Evolutionary conservation across 108 stramenopile genomes (phyloP).

Genomic region (Ochromonas danica): DNA sequence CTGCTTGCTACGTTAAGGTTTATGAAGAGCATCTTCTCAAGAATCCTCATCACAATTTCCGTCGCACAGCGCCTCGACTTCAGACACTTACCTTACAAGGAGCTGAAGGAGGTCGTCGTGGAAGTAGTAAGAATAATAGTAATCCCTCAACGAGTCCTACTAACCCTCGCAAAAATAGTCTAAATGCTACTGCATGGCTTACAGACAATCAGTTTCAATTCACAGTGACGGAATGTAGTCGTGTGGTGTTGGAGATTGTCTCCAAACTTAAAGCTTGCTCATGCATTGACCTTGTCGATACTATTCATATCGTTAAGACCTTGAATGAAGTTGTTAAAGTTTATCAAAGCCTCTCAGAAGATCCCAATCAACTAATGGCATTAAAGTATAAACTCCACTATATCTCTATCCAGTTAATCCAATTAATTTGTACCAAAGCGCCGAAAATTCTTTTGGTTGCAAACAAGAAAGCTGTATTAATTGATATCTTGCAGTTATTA

Average conservation of each 20-base stretch:
- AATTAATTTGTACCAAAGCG: neutral
- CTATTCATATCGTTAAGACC: no score
- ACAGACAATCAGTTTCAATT: neutral
- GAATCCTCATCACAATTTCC: neutral
- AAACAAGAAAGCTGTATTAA: neutral
- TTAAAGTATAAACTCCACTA: neutral
- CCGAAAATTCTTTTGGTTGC: neutral
- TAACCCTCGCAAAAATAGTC: no score
- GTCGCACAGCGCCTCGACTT: neutral
- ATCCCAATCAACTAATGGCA: no score
- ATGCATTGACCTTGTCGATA: no score
- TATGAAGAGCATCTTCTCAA: neutral
- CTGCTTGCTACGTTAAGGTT: neutral
- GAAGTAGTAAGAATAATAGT: neutral
- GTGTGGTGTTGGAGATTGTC: no score
- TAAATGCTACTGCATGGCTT: no score
- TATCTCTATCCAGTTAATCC: neutral
- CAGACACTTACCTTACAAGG: neutral
- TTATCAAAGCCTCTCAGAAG: no score
- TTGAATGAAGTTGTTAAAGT: no score
- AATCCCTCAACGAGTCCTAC: neutral
- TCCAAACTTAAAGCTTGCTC: no score
- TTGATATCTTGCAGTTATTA: neutral
- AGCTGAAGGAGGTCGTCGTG: neutral
- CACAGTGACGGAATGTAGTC: neutral